A percentile compares a stretch with the other conserved stretches of the same genome.
phyloP scores from a whole-genome alignment of 495 filamentous ascomycete genomes.

The Rostrohypoxylon terebratum region DNA sequence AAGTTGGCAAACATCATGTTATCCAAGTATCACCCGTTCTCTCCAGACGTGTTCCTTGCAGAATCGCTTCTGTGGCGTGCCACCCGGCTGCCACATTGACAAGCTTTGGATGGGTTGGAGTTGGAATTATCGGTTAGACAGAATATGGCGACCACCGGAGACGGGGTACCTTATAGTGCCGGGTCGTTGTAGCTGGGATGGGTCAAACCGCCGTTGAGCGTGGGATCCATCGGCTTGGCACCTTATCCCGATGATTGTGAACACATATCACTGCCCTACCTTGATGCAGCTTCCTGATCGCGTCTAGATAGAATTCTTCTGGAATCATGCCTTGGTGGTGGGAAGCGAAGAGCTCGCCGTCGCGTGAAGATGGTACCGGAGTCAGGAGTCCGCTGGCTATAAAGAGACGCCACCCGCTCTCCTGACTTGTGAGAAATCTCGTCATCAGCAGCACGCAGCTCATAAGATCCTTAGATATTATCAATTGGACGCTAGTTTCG shows the following conservation, averaged over 20 bases:
- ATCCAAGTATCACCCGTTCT: slow-evolving; percentile 20
- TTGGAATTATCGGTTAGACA: slow-evolving; percentile 18
- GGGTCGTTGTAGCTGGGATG: slow-evolving; percentile 30
- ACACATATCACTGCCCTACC: slow-evolving; percentile 15
- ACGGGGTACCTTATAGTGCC: slow-evolving; percentile 29
- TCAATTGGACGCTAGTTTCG: background rate
- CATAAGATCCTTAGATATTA: slow-evolving; percentile 19
- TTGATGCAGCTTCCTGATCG: slow-evolving; percentile 37
- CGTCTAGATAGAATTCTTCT: slow-evolving; percentile 34
- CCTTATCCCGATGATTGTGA: slow-evolving; percentile 14
- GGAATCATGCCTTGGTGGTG: slow-evolving; percentile 19
- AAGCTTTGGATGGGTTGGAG: slow-evolving; percentile 33
- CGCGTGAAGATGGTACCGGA: slow-evolving; percentile 21
- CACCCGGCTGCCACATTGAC: slow-evolving; percentile 11
- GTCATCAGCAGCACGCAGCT: slow-evolving; percentile 29
- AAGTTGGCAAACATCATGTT: slow-evolving; percentile 38
- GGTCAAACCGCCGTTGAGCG: slow-evolving; percentile 42
- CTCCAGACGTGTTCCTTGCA: slow-evolving; percentile 36
- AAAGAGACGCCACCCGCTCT: slow-evolving; percentile 22
- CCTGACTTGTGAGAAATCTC: slow-evolving; percentile 13
- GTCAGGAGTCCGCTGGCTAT: slow-evolving; percentile 28
- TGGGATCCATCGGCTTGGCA: slow-evolving; percentile 40
- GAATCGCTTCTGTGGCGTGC: slow-evolving; percentile 13
- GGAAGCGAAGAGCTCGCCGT: slow-evolving; percentile 4
- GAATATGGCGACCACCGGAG: slow-evolving; percentile 12